These are phyloP conservation scores for Suhomyces prunicola DNA, from an alignment of 805 yeast species.

Conservation along the genomic window DNA sequence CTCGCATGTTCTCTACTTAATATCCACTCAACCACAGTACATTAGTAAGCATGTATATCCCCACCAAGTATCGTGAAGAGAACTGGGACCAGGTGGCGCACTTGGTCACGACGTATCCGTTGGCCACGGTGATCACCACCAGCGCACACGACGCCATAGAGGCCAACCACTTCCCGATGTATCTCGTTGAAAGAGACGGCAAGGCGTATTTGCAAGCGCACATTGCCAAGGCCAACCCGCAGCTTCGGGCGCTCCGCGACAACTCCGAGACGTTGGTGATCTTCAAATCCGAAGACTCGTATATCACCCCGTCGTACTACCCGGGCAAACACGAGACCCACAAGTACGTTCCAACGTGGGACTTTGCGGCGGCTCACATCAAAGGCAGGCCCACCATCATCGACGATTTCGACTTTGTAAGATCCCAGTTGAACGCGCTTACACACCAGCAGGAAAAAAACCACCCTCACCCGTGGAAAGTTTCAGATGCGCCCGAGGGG, in stretches of 20 bases:
- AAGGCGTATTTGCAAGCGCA: slow-evolving; percentile 50
- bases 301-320: slow-evolving; percentile 60
- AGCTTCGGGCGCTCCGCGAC: slow-evolving; percentile 36
- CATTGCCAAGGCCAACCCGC: slow-evolving; percentile 51
- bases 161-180: slow-evolving; percentile 59
- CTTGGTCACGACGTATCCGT: slow-evolving; percentile 46
- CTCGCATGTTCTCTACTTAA: neutral
- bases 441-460: slow-evolving; percentile 47
- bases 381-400: slow-evolving; percentile 48
- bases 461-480: slow-evolving; percentile 48
- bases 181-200: slow-evolving; percentile 35
- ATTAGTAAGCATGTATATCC: slow-evolving; percentile 33
- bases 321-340: slow-evolving; percentile 53
- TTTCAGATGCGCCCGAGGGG: slow-evolving; percentile 53
- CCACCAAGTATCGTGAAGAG: slow-evolving; percentile 26
- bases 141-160: slow-evolving; percentile 38
- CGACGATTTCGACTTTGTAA: slow-evolving; percentile 45
- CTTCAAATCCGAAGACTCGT: slow-evolving; percentile 51
- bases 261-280: slow-evolving; percentile 45
- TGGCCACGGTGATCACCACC: slow-evolving; percentile 49
- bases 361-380: slow-evolving; percentile 55
- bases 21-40: neutral
- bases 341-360: slow-evolving; percentile 71
- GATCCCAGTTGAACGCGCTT: slow-evolving; percentile 41
- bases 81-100: slow-evolving; percentile 37